These are phyloP conservation scores for Brassica juncea DNA, from an alignment of 345 rosid species.

Conservation along the genomic window DNA sequence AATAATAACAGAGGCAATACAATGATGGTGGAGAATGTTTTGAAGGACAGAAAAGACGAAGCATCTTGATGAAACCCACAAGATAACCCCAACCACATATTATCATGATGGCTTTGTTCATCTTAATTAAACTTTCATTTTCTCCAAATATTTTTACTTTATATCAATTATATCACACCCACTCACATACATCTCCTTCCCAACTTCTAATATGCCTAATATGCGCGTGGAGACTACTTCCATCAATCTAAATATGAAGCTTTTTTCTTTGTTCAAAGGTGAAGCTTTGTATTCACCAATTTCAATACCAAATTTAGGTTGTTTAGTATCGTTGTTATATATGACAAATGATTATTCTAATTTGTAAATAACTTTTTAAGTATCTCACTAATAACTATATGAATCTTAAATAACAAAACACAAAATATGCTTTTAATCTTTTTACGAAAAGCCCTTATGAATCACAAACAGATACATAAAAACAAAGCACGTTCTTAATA, in stretches of 20 bases:
- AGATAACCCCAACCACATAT: slow-evolving; percentile 47
- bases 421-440: neutral
- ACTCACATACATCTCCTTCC: slow-evolving; percentile 26
- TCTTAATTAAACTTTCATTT: slow-evolving; percentile 28
- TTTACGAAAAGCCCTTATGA: neutral
- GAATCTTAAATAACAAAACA: neutral
- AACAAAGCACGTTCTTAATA: neutral
- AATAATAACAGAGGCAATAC: slow-evolving; percentile 9
- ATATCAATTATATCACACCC: slow-evolving; percentile 40
- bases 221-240: slow-evolving; percentile 14
- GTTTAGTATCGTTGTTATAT: neutral
- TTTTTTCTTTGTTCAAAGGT: no score
- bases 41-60: slow-evolving; percentile 35
- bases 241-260: no score
- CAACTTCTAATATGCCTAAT: neutral
- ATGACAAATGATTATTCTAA: neutral
- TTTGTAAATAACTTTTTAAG: no score
- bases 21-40: slow-evolving; percentile 45
- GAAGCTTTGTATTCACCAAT: neutral
- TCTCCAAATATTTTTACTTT: slow-evolving; percentile 33
- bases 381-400: no score
- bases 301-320: neutral
- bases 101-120: slow-evolving; percentile 34
- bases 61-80: slow-evolving; percentile 45
- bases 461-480: neutral